phyloP scores from a whole-genome alignment of 495 filamentous ascomycete species.

The Penicillium flavigenum region DNA sequence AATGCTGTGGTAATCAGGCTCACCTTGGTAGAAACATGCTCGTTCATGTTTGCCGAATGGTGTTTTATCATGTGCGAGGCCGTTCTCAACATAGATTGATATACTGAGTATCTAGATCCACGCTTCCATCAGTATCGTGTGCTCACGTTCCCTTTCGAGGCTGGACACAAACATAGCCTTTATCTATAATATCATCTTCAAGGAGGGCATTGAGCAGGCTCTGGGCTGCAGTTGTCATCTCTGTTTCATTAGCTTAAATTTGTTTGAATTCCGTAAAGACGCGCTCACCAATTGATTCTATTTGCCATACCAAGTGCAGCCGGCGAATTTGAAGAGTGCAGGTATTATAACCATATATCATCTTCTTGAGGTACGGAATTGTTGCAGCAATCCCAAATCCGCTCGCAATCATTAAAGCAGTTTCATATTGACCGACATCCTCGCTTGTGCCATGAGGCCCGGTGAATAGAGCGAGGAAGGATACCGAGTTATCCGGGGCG shows the following conservation, averaged over 20 bases:
- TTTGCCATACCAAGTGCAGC: constrained; percentile 37
- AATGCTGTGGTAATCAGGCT: constrained; percentile 20
- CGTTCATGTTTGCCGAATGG: constrained; percentile 20
- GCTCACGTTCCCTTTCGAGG: too few species aligned
- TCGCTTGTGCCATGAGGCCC: constrained; percentile 29
- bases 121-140: too few species aligned
- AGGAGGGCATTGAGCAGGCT: constrained; percentile 19
- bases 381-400: constrained; percentile 25
- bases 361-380: constrained; percentile 34
- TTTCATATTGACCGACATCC: constrained; percentile 29
- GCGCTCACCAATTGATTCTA: constrained; percentile 11
- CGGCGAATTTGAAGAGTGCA: constrained; percentile 22
- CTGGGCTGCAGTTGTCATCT: constrained; percentile 14
- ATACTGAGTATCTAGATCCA: constrained; percentile 28
- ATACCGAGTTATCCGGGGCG: constrained; percentile 11
- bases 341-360: constrained; percentile 33
- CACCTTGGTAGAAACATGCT: constrained; percentile 20
- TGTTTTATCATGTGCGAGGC: constrained; percentile 14
- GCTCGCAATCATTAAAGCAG: constrained; percentile 28
- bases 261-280: too few species aligned
- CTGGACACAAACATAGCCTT: too few species aligned
- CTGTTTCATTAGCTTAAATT: constrained; percentile 1
- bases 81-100: constrained; percentile 22
- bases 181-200: constrained; percentile 25
- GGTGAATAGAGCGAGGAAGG: constrained; percentile 27